Base-by-base conservation (phyloP, 257 asterid genomes). In the Gentiana straminea region DNA sequence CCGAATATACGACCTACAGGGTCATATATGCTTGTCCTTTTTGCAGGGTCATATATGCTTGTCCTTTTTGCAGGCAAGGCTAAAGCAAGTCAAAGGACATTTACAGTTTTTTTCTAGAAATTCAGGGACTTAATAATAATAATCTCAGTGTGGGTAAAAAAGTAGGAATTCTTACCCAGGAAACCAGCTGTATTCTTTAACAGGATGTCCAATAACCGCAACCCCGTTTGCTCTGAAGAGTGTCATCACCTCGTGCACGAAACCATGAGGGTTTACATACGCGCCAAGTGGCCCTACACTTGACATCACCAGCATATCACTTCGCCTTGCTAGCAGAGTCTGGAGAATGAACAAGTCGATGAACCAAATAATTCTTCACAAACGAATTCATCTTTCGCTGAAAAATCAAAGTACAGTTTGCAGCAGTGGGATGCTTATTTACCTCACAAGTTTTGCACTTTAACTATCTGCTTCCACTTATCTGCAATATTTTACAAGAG, bases 211-310 rank as follows among this genome's bases (percentile, higher is more conserved):
- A 49, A 70, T 52, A 43, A 88, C 86, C 51, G 80, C 94, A 61
- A 88, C 58, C 59, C 86, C 93, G 49, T 65, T 71, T 53, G 94
- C 81, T 73, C 62, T 85, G 59, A 53, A 11, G 33, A 88, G 77
- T 59, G 97, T 88, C 86, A 89, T 85, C 61, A 92, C 94, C 77
- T 92, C 98, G 52, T 92, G 95, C 74, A 88, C 98, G 35, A 36
- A 75, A 58, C 98, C 97, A 61, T 85, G 79, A 45, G 86, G 81
- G 68, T 88, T 92, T 35, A 84, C 94, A 67, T 83, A 92, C 60
- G 95, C 95, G 63, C 95, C 93, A 48, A 92, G 94, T 12, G 97
- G 98, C 62, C 98, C 98, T 54, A 85, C 97, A 57, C 83, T 83
- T 11, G 98, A 92, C 97, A 88, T 92, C 73, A 88, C 90, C 64